Evolutionary conservation across 305 asterid genomes (phyloP), one percentile per base, ranked within the genome.

Genomic region (Solanum hybrid): DNA sequence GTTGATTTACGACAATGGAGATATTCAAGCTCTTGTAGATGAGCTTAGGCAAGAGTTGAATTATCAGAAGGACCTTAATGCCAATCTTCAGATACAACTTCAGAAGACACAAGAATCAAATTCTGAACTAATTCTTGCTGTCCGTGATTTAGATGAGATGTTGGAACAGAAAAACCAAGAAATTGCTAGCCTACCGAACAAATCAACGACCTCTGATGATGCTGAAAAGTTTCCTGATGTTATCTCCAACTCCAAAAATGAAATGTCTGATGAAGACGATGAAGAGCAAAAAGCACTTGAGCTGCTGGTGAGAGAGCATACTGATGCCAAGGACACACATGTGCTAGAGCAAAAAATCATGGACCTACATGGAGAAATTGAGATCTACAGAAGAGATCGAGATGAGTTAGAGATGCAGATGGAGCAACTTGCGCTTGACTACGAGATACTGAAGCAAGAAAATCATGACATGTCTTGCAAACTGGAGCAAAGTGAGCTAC

Each of bases 351-450:
- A 94, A 91, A 97, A 95, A 92, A 94, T 97, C 91, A 91, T 93
- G 89, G 99, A 97, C 89, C 94, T 97, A 91, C 94, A 93, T 36
- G 90, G 93, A 9, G 98, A 98, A 86, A 92, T 97, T 19, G 99
- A 95, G 91, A 96, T 93, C 89, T 95, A 91, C 90, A 93, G 91
- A 91, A 91, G 97, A 89, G 99, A 96, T 75, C 95, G 90, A 92
- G 99, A 98, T 34, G 99, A 98, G 80, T 81, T 96, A 13, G 99
- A 98, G 93, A 95, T 94, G 95, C 99, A 97, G 90, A 95, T 95
- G 98, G 99, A 98, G 93, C 99, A 98, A 93, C 96, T 98, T 42
- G 99, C 99, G 15, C 98, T 98, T 31, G 99, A 98, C 88, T 97
- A 98, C 8, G 99, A 98, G 93, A 97, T 98, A 88, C 90, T 94